Percentiles rank a stretch among this genome's conserved stretches.
These are phyloP conservation scores for Ceratonia siliqua DNA, from an alignment of 306 rosid species.

Conservation along the genomic window DNA sequence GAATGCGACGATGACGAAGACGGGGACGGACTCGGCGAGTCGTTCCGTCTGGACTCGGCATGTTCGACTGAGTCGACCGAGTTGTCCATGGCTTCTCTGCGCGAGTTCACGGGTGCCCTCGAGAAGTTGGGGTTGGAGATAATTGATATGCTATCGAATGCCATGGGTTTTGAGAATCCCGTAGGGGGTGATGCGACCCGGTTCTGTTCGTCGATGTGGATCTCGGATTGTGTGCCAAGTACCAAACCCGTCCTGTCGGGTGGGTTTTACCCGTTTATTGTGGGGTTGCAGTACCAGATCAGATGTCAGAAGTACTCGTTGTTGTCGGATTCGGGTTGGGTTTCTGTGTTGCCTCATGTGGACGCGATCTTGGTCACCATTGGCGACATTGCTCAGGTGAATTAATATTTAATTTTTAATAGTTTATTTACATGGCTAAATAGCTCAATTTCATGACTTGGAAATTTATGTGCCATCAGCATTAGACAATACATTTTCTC, in stretches of 20 bases:
- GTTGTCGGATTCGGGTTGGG: constrained; percentile 83
- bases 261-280: constrained; percentile 71
- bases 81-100: constrained; percentile 38
- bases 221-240: constrained; percentile 42
- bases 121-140: constrained; percentile 67
- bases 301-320: constrained; percentile 54
- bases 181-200: constrained; percentile 43
- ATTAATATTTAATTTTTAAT: not conserved
- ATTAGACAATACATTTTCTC: not conserved
- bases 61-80: constrained; percentile 47
- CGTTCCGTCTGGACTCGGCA: constrained; percentile 59
- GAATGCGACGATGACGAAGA: constrained; percentile 39
- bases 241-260: constrained; percentile 33
- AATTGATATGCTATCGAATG: constrained; percentile 45
- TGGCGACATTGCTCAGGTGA: constrained; percentile 89
- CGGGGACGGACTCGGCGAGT: constrained; percentile 46
- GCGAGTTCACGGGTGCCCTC: constrained; percentile 52
- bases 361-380: constrained; percentile 70
- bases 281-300: constrained; percentile 76
- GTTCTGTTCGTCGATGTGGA: constrained; percentile 57
- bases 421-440: not conserved
- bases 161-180: constrained; percentile 58
- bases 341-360: constrained; percentile 59
- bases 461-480: not conserved
- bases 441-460: not conserved